Base-by-base conservation (phyloP, 106 monocot genomes). In the Dendrobium nobile region DNA sequence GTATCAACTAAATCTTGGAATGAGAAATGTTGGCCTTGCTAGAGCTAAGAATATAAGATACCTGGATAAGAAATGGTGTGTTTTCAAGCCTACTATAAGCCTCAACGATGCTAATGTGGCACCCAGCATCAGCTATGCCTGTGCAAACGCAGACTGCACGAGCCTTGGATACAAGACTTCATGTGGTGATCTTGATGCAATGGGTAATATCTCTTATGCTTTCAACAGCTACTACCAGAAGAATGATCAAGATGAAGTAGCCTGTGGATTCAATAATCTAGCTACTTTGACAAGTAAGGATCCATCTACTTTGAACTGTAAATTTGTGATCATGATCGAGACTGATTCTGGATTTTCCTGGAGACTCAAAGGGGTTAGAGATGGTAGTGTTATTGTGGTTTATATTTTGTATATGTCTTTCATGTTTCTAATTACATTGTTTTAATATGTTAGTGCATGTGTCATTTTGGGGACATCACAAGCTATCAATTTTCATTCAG, bases 281-380 rank as follows among this genome's bases (percentile, higher is more conserved):
- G 84, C 87, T 1, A 82, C 79, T 1, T 70, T 75, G 16, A 88
- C 87, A 7, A 58, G 47, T 55, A 82, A 45, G 79, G 87, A 88
- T 19, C 87, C 87, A 9, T 89, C 93, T 3, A 89, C 55, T 2
- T 40, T 72, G 5, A 90, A 77, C 5, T 96, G 96, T 80, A 86
- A 82, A 74, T 96, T 94, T 76, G 79, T 24, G 47, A 87, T 96
- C 81, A 90, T 90, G 92, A 89, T 94, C 24, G 85, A 74, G 19
- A 43, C 87, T 2, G 81, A 56, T 74, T 74, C 41, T 41, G 74
- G 74, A 43, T 9, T 19, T 7, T 74, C 43, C 43, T 74, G 42
- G 74, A 41, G 72, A 47, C 15, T 80, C 55, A 42, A 73, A 20
- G 41, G 55, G 17, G 28, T 82, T 45, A 33, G 82, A 76, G 55